Evolutionary conservation across 169 alveolate species (phyloP), one percentile per base, ranked within the genome.

Genomic region (Plasmodium vivax): DNA sequence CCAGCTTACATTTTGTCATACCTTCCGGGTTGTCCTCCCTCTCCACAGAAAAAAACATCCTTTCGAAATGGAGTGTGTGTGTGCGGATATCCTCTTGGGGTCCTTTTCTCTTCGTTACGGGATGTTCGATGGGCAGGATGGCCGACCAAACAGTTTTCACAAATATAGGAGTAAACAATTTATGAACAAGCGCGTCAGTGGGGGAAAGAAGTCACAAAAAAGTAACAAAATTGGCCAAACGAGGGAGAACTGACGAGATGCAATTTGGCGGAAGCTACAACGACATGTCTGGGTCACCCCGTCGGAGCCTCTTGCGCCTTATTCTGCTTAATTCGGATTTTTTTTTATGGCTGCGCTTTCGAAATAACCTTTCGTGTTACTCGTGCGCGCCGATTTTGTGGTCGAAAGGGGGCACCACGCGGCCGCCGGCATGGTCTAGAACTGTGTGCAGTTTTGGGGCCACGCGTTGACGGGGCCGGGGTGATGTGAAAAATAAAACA

Each of bases 1-100:
- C 9, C 54, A 41, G 47, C n/a, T 84, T 34, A 51, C 58, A 41
- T 41, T 43, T 43, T 56, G 93, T 43, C 3, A 79, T 54, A n/a
- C 62, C 93, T 47, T 51, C 58, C 43, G 34, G 27, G 34, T 45
- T 30, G 7, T 75, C 84, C 27, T 47, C 77, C 62, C 47, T 85
- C 32, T 77, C 80, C 43, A n/a, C 19, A 51, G 30, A 74, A 30
- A 75, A 73, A 85, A 47, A 74, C 85, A 75, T 85, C 83, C 27
- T 74, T 41, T 85, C 93, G 14, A 27, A 23, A 30, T 68, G 16
- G 34, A 10, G 19, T 14, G 77, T n/a, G n/a, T n/a, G n/a, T n/a
- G n/a, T n/a, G n/a, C 38, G 32, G 19, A 68, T 19, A 19, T 68
- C n/a, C n/a, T 27, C 1, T 68, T 68, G 38, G 62, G 62, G 23